These are phyloP conservation scores for Epichloe aotearoae DNA, from an alignment of 2,329 filamentous ascomycete species.

Conservation along the genomic window DNA sequence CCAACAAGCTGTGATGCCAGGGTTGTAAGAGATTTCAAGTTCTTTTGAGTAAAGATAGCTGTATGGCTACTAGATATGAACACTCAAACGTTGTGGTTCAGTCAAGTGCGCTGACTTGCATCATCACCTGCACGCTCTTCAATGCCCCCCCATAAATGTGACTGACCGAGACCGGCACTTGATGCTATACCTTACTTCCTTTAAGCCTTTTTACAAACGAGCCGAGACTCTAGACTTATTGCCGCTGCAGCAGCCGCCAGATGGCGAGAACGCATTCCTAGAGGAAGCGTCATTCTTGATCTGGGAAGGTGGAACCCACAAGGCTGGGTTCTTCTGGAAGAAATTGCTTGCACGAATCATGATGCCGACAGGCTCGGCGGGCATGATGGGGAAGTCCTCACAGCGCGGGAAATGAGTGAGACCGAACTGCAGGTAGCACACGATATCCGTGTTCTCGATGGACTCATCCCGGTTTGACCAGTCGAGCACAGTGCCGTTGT, in stretches of 20 bases:
- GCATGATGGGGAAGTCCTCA: constrained; percentile 59
- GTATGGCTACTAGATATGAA: no score
- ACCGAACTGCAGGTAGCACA: constrained; percentile 37
- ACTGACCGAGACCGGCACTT: no score
- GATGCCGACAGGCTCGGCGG: constrained; percentile 40
- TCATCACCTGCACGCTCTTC: no score
- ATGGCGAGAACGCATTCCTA: constrained; percentile 8
- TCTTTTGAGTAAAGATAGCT: no score
- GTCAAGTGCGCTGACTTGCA: no score
- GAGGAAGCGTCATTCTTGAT: constrained; percentile 20
- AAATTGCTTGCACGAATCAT: constrained; percentile 38
- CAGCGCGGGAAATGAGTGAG: constrained; percentile 49
- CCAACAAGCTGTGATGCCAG: no score
- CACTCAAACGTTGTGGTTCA: no score
- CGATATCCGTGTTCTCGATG: constrained; percentile 35
- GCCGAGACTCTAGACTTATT: constrained; percentile 7
- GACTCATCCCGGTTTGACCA: constrained; percentile 36
- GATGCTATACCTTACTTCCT: no score
- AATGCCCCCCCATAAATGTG: no score
- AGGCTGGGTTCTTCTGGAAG: constrained; percentile 35
- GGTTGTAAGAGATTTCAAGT: no score
- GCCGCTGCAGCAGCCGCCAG: constrained; percentile 5
- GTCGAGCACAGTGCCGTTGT: constrained; percentile 22
- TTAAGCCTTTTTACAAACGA: constrained; percentile 6
- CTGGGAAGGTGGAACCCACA: constrained; percentile 33